Percentiles rank a stretch among this genome's conserved stretches.
phyloP scores from a whole-genome alignment of 2,329 filamentous ascomycete species.

The Colletotrichum sp. region DNA sequence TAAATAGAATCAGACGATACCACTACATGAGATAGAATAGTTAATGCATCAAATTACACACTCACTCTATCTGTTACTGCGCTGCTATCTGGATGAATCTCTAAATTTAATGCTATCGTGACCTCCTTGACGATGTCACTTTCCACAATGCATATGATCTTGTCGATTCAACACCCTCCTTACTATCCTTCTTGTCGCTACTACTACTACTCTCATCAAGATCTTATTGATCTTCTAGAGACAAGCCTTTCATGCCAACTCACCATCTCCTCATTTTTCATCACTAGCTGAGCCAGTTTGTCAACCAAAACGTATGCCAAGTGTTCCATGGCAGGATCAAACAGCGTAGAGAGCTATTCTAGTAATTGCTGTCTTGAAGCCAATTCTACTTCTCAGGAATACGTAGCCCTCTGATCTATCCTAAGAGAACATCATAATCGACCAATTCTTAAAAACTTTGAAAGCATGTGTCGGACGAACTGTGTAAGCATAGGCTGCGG shows the following conservation, averaged over 20 bases:
- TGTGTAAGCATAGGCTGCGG: fast-evolving
- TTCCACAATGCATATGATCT: neutral
- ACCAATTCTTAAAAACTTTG: fast-evolving
- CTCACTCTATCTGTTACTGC: neutral
- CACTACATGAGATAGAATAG: neutral
- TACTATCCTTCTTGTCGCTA: too few species aligned
- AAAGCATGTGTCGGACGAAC: fast-evolving
- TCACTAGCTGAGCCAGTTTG: too few species aligned
- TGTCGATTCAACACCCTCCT: neutral
- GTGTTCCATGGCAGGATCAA: neutral
- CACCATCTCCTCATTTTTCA: too few species aligned
- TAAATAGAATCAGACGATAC: neutral
- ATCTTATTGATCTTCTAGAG: too few species aligned
- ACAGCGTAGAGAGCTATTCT: neutral
- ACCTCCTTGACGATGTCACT: neutral
- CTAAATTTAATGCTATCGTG: fast-evolving
- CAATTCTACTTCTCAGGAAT: neutral
- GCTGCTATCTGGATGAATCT: too few species aligned
- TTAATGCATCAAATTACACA: neutral
- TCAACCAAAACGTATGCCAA: neutral
- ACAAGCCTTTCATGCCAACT: too few species aligned
- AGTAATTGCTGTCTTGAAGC: neutral
- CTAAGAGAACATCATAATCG: fast-evolving
- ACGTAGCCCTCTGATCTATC: fast-evolving
- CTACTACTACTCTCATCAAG: too few species aligned